Evolutionary conservation across 2,329 filamentous ascomycete species (phyloP), one percentile per base, ranked within the genome.

Genomic region (Fusarium sp.): DNA sequence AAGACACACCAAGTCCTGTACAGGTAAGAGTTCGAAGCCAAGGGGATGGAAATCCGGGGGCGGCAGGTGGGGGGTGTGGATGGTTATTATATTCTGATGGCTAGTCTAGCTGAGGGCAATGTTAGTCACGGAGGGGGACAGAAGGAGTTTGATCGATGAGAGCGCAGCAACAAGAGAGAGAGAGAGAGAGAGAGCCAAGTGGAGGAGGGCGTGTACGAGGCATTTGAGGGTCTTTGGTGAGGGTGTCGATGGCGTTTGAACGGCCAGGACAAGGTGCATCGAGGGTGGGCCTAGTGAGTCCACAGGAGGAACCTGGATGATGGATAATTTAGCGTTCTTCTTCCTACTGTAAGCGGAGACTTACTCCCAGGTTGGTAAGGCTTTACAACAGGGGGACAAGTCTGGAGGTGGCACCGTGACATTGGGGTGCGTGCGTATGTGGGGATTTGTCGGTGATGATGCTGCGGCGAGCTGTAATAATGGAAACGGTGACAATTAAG

Each of bases 11-110:
- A 39, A 43, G 33, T 52, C 45, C 59, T 58, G 18, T 43, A 57
- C 22, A 63, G 58, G 63, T 50, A 69, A 57, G 66, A 74, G 70
- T 68, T 73, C 63, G 69, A 75, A 63, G 69, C 66, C 73, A 75
- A 75, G 69, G 72, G 64, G 63, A 72, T 59, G 66, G 67, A 72
- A 76, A 76, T 76, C 74, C 73, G 74, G 74, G 74, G 74, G 70
- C 58, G 59, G 69, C 54, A 68, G 72, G 72, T 73, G 74, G 74
- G 71, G 74, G 73, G 74, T 58, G 74, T 72, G 74, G 71, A 74
- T 74, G 74, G 65, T 68, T 74, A 75, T 76, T 76, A 76, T 76
- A 76, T 74, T 76, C 70, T 67, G 64, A 44, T 71, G 33, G 52
- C 56, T 73, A 71, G 71, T 53, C 69, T 58, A 24, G 56, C 34